A percentile compares a stretch with the other conserved stretches of the same genome.
Evolutionary conservation across 495 filamentous ascomycete species (phyloP).

Genomic region (Thermochaetoides thermophila): DNA sequence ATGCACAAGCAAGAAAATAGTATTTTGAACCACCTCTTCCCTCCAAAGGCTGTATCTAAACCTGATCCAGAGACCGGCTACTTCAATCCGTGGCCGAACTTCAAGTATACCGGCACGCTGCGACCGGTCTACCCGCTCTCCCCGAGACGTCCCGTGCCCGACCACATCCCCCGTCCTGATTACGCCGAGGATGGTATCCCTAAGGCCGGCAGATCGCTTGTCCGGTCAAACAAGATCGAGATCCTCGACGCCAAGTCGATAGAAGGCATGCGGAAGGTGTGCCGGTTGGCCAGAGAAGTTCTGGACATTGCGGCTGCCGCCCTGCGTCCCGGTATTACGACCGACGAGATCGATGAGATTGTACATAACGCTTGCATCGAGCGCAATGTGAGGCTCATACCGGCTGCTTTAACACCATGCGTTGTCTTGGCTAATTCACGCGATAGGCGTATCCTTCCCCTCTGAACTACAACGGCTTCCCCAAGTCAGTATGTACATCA

Average conservation of each 20-base stretch:
- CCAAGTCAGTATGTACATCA: conserved; percentile 94
- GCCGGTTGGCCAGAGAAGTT: conserved; percentile 76
- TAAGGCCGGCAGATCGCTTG: conserved; percentile 56
- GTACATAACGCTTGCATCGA: conserved; percentile 94
- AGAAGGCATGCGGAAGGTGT: conserved; percentile 83
- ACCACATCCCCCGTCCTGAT: conserved; percentile 67
- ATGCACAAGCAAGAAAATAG: conserved; percentile 75
- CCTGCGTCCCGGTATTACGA: conserved; percentile 75
- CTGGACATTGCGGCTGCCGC: conserved; percentile 79
- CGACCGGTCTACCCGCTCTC: conserved; percentile 87
- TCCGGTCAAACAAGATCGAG: conserved; percentile 58
- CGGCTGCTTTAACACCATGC: no score
- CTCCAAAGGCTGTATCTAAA: conserved; percentile 70
- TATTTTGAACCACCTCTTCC: conserved; percentile 50
- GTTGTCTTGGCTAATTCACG: no score
- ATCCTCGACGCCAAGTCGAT: conserved; percentile 67
- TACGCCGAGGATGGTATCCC: conserved; percentile 76
- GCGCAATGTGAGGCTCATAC: conserved; percentile 74
- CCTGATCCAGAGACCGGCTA: conserved; percentile 75
- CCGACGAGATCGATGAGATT: conserved; percentile 89
- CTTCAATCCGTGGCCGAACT: conserved; percentile 84
- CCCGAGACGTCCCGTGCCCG: conserved; percentile 54
- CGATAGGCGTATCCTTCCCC: conserved; percentile 92
- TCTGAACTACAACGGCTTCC: conserved; percentile 90
- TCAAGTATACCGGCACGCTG: conserved; percentile 61